Conservation (phyloP, 768 basidiomycete species). For the Suillus americanus region DNA sequence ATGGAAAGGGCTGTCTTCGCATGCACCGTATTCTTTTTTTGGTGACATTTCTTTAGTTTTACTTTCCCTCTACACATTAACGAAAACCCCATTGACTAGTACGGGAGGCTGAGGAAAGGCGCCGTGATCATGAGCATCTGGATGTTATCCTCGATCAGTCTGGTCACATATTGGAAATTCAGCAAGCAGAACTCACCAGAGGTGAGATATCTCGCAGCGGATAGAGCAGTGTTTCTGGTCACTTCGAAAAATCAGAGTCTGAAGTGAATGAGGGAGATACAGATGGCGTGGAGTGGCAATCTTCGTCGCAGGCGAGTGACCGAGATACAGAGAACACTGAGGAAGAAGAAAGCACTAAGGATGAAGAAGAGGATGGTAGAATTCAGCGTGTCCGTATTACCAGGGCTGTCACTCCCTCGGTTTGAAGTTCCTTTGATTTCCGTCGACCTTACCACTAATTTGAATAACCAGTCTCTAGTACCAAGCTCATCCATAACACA, state of each 20-base stretch:
- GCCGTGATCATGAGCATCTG: conserved; percentile 79
- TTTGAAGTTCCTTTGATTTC: no score
- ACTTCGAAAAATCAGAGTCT: conserved; percentile 27
- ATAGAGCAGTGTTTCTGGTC: conserved; percentile 48
- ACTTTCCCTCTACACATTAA: conserved; percentile 44
- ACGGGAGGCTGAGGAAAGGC: conserved; percentile 78
- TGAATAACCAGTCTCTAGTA: background rate
- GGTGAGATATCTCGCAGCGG: conserved; percentile 53
- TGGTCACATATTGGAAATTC: conserved; percentile 81
- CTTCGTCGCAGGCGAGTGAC: background rate
- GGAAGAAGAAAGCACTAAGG: conserved; percentile 3
- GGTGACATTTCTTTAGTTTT: background rate
- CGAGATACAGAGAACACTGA: conserved; percentile 5
- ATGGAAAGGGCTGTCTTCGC: conserved; percentile 88
- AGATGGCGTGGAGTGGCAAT: conserved; percentile 5
- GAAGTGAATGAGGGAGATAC: conserved; percentile 4
- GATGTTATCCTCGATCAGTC: conserved; percentile 91
- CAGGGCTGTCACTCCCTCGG: conserved; percentile 15
- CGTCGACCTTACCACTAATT: conserved; percentile 6
- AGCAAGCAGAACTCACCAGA: conserved; percentile 66
- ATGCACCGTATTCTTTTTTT: conserved; percentile 30
- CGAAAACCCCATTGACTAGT: conserved; percentile 63
- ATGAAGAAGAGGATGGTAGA: conserved; percentile 23
- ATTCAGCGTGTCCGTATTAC: conserved; percentile 27
- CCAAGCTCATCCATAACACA: no score